phyloP scores from a whole-genome alignment of 345 rosid genomes.

The Dipteronia dyeriana region DNA sequence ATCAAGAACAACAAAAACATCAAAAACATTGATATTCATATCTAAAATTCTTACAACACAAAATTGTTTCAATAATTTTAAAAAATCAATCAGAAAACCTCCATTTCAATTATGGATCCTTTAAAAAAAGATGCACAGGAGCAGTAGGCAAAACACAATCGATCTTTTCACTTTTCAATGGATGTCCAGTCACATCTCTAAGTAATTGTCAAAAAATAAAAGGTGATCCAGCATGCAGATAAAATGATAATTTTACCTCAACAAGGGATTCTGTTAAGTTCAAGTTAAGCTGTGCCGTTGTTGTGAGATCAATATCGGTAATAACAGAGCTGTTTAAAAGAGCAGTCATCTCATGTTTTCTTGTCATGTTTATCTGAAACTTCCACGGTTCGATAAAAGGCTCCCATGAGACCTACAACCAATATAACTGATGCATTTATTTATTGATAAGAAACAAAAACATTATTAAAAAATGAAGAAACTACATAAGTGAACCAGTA shows the following conservation, averaged over 20 bases:
- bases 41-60: not conserved
- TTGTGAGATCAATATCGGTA: constrained; percentile 62
- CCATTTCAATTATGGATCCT: not conserved
- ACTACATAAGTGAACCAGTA: no score
- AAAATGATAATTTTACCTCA: constrained; percentile 53
- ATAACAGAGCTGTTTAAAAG: constrained; percentile 49
- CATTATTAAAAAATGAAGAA: no score
- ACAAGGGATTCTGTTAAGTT: constrained; percentile 76
- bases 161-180: not conserved
- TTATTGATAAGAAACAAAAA: not conserved
- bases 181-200: not conserved
- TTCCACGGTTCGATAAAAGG: constrained; percentile 93
- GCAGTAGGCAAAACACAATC: not conserved
- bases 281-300: constrained; percentile 70
- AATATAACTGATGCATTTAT: constrained; percentile 15
- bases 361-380: constrained; percentile 51
- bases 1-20: not conserved
- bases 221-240: constrained; percentile 11
- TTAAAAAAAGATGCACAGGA: not conserved
- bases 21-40: not conserved
- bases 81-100: not conserved
- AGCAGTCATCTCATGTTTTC: constrained; percentile 53
- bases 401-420: constrained; percentile 80
- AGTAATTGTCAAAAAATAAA: constrained; percentile 1
- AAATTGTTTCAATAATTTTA: not conserved